Conservation (phyloP, 805 yeast genomes). For the Candida ulmi region DNA sequence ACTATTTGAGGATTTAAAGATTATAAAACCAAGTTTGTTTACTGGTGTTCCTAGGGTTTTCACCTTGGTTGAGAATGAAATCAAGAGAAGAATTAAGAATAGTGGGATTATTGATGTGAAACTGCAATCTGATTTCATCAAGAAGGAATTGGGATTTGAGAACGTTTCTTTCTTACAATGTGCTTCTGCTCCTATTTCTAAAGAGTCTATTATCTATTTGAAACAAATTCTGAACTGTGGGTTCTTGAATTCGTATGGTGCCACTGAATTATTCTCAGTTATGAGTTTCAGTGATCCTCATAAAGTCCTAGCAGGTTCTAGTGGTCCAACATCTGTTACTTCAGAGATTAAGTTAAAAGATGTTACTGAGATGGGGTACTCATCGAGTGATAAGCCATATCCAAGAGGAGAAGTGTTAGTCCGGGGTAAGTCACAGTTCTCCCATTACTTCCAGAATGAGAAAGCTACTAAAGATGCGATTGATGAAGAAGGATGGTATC, state of each 20-base stretch:
- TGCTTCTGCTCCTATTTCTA: slow-evolving; percentile 60
- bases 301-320: slow-evolving; percentile 39
- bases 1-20: slow-evolving; percentile 45
- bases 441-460: slow-evolving; percentile 17
- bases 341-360: slow-evolving; percentile 48
- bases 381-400: slow-evolving; percentile 29
- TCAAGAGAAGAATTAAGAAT: slow-evolving; percentile 22
- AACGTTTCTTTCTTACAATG: slow-evolving; percentile 27
- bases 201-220: slow-evolving; percentile 47
- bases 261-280: slow-evolving; percentile 55
- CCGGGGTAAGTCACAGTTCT: slow-evolving; percentile 46
- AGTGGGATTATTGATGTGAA: slow-evolving; percentile 31
- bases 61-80: slow-evolving; percentile 38
- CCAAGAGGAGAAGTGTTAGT: slow-evolving; percentile 48
- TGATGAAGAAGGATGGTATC: slow-evolving; percentile 48
- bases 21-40: slow-evolving; percentile 39
- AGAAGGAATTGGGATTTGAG: slow-evolving; percentile 32
- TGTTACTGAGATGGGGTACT: slow-evolving; percentile 52
- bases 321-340: slow-evolving; percentile 44
- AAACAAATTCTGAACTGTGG: slow-evolving; percentile 42
- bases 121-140: slow-evolving; percentile 20
- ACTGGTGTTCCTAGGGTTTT: slow-evolving; percentile 53
- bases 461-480: slow-evolving; percentile 23
- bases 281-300: slow-evolving; percentile 28
- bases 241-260: slow-evolving; percentile 53